Evolutionary conservation across 75 land plant genomes (phyloP), one percentile per base, ranked within the genome.

Genomic region (Cupressus sempervirens): DNA sequence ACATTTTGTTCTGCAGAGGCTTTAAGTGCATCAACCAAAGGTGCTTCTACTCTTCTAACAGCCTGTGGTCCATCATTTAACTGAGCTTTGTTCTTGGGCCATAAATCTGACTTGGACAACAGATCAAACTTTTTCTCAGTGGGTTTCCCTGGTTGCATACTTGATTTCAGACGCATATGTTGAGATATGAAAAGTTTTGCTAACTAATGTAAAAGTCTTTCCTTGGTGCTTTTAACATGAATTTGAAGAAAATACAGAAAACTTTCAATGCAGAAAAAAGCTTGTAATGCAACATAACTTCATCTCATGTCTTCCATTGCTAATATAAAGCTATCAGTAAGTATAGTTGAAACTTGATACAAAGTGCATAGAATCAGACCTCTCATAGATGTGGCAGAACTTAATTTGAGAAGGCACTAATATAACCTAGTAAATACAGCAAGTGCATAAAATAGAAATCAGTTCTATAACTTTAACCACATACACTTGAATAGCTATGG

Each of bases 11-110:
- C 75, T 16, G 96, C 99, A 52, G 92, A 90, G 38, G 86, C 81
- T 87, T 90, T 86, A 52, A 95, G 81, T 32, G 95, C 96, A 83
- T 84, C 70, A 54, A 95, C 90, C 82, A 97, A 84, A 32, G 99
- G 99, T 80, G 94, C 94, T 9, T 79, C 46, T 79, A 23, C 79
- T 36, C 41, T 45, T 79, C 30, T n/a, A n/a, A 79, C 20, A 45
- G 81, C 20, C 46, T 26, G 48, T 26, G 81, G 32, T 12, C 30
- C 81, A 43, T 45, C 29, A 79, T 79, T 79, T 26, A 45, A 45
- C n/a, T 79, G 16, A n/a, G 12, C 32, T 40, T 79, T n/a, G 0
- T 79, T 45, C 26, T n/a, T 12, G 45, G 10, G 81, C 30, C 13
- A 26, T n/a, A 29, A 45, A 30, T 43, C 30, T n/a, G 81, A 45